Evolutionary conservation across 2,329 filamentous ascomycete genomes (phyloP).

Genomic region (Fusarium nematophilum): DNA sequence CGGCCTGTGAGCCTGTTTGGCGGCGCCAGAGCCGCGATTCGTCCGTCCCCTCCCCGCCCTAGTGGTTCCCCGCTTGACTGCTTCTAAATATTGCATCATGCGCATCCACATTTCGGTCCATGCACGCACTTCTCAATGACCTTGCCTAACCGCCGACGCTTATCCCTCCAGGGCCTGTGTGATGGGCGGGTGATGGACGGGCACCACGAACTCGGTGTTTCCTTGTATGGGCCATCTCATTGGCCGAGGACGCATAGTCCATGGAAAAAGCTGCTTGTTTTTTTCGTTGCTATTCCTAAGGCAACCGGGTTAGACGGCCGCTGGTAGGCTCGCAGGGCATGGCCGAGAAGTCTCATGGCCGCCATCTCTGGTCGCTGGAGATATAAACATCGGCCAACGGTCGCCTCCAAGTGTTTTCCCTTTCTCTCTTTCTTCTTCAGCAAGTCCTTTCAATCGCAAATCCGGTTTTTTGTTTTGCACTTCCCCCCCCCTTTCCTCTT

Average conservation of each 20-base stretch:
- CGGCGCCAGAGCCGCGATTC: conserved; percentile 21
- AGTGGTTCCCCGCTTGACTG: conserved; percentile 17
- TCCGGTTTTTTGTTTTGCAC: conserved; percentile 60
- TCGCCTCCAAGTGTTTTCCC: conserved; percentile 43
- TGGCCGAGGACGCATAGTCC: conserved; percentile 24
- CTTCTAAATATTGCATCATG: conserved; percentile 36
- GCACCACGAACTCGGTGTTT: conserved; percentile 35
- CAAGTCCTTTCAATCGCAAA: conserved; percentile 70
- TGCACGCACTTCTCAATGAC: conserved; percentile 39
- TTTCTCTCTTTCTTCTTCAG: conserved; percentile 66
- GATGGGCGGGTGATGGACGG: conserved; percentile 35
- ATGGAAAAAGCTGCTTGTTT: conserved; percentile 9
- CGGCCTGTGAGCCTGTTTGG: conserved; percentile 25
- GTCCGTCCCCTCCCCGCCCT: conserved; percentile 26
- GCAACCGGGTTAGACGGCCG: conserved; percentile 10
- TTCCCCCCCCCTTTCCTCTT: conserved; percentile 53
- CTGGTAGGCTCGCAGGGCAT: conserved; percentile 5
- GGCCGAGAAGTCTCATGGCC: conserved; percentile 16
- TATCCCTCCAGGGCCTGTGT: conserved; percentile 29
- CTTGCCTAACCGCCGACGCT: conserved; percentile 43
- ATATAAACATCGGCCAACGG: conserved; percentile 50
- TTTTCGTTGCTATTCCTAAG: conserved; percentile 17
- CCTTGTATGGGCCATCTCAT: conserved; percentile 32
- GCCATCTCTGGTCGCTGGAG: conserved; percentile 31
- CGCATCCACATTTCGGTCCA: conserved; percentile 8